Conservation (phyloP, 83 land plant genomes). For the Diphasiastrum complanatum region DNA sequence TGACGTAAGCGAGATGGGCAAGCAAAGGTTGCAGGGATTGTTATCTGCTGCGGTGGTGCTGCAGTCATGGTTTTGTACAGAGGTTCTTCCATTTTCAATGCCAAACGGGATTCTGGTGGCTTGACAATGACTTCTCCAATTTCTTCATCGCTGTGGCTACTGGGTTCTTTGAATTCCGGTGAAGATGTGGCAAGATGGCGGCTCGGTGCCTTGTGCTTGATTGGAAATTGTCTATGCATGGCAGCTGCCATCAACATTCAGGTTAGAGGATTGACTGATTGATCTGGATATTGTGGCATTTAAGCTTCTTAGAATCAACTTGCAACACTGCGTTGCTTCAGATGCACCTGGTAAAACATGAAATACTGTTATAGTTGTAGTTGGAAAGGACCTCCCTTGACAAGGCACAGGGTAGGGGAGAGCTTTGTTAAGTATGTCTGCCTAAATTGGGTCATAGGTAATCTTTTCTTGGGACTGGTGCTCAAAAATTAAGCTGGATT, state of each 20-base stretch:
- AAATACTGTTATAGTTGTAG: too few species aligned
- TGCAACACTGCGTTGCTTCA: too few species aligned
- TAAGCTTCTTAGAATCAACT: too few species aligned
- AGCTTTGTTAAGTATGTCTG: too few species aligned
- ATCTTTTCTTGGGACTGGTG: too few species aligned
- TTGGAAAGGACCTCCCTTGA: too few species aligned
- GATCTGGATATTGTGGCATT: too few species aligned
- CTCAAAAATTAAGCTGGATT: too few species aligned
- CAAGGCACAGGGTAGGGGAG: too few species aligned
- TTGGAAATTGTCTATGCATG: constrained; percentile 14
- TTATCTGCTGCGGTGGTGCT: constrained; percentile 14
- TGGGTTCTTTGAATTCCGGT: neutral
- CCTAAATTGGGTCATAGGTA: too few species aligned
- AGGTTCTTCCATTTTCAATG: constrained; percentile 1
- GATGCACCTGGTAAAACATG: too few species aligned
- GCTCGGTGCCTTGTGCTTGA: constrained; percentile 8
- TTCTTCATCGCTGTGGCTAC: neutral
- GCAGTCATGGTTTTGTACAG: constrained; percentile 13
- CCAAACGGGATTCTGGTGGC: neutral
- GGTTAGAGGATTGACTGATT: too few species aligned
- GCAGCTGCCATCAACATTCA: constrained; percentile 19
- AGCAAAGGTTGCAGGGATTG: constrained; percentile 18
- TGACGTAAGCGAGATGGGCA: constrained; percentile 20
- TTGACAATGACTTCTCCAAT: neutral
- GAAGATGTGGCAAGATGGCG: neutral